phyloP scores from a whole-genome alignment of 495 filamentous ascomycete species.

The Penicillium desertorum region DNA sequence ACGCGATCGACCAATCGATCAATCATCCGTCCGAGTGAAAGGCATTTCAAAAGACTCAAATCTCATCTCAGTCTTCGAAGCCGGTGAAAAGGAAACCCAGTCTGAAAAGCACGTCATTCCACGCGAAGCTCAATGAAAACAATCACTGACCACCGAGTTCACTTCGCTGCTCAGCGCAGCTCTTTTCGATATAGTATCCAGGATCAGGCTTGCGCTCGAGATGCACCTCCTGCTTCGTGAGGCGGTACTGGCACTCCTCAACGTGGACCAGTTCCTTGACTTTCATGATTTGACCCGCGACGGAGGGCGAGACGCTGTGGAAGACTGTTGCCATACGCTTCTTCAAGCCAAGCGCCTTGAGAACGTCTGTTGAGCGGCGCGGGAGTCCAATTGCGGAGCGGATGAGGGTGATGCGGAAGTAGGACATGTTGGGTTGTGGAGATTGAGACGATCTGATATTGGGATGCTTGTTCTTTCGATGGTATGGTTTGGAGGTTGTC shows the following conservation, averaged over 20 bases:
- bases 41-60: background rate
- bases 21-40: background rate
- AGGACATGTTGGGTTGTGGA: slow-evolving; percentile 62
- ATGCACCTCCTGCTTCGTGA: slow-evolving; percentile 72
- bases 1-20: slow-evolving; percentile 3
- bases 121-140: background rate
- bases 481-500: background rate
- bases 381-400: slow-evolving; percentile 93
- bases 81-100: background rate
- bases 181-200: slow-evolving; percentile 82
- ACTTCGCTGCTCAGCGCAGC: slow-evolving; percentile 32
- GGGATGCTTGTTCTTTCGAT: slow-evolving; percentile 6
- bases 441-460: slow-evolving; percentile 6
- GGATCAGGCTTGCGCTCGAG: slow-evolving; percentile 73
- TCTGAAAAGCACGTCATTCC: background rate
- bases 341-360: slow-evolving; percentile 84
- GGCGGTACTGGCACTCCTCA: slow-evolving; percentile 69
- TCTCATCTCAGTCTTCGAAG: background rate
- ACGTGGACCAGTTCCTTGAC: slow-evolving; percentile 95
- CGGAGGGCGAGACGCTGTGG: slow-evolving; percentile 77
- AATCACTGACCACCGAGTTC: slow-evolving; percentile 23
- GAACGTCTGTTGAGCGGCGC: slow-evolving; percentile 73
- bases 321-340: slow-evolving; percentile 89
- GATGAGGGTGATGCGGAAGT: slow-evolving; percentile 92
- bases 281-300: slow-evolving; percentile 94